Evolutionary conservation across 2,329 filamentous ascomycete genomes (phyloP), one percentile per base, ranked within the genome.

Genomic region (Lecanosticta acicola): DNA sequence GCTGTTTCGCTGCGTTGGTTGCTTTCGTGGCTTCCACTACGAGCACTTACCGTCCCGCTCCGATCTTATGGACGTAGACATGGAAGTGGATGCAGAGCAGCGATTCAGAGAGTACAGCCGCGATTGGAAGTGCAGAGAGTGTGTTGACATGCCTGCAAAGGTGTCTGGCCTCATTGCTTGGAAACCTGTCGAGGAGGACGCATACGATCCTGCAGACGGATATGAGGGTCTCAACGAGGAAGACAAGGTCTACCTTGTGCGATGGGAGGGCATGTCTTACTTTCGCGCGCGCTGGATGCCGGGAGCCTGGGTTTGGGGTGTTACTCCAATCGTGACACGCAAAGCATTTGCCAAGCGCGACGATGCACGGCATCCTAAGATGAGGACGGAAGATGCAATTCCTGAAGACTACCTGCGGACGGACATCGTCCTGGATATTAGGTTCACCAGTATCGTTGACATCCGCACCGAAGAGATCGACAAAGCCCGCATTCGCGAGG

Each of bases 201-300:
- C 67, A 1, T 83, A 84, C 56, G 65, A 68, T 11, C 61, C 72
- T 3, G 78, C 76, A 1, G 71, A 75, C 42, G 69, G 71, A 1
- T 73, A 75, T 39, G 69, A 79, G 20, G 69, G 78, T 43, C 69
- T 87, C n/a, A 66, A 69, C 9, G 84, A 93, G 59, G 84, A 88
- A 44, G 75, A 85, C n/a, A 90, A 90, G 54, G 88, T 96, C 56
- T 98, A 97, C 60, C 77, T 98, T 2, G 71, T 98, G 57, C 95
- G 93, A 63, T 97, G 90, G 87, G 81, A 85, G 36, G 73, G 75
- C 0, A 75, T 79, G 45, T 95, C 91, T 0, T 94, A 96, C 60
- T 84, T 83, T 52, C 83, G 87, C 54, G 87, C 86, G 43, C 75
- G 74, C 4, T 98, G 94, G 93, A 85, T 88, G 76, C 81, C 88